Percentiles rank a stretch among this genome's conserved stretches.
Evolutionary conservation across 2,329 filamentous ascomycete species (phyloP).

Genomic region (Aspergillus bombycis): DNA sequence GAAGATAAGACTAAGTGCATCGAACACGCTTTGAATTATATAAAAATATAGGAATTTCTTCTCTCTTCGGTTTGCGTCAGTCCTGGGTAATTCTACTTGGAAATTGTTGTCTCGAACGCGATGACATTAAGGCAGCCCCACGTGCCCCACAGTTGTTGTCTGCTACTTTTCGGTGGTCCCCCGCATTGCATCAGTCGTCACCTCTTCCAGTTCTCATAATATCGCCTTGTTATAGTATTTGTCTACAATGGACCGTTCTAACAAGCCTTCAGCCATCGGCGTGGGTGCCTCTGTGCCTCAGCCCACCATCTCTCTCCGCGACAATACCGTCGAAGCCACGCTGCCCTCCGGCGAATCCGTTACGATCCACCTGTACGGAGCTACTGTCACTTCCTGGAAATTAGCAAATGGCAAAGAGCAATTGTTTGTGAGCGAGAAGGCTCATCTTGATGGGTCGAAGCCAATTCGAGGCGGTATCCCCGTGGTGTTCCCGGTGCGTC

Average conservation of each 20-base stretch:
- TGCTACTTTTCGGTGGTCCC: slow-evolving; percentile 1
- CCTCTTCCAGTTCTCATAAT: not conserved
- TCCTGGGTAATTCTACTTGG: too few relatives aligned
- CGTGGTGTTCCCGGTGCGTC: slow-evolving; percentile 83
- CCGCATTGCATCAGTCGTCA: slow-evolving; percentile 1
- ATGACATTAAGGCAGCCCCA: slow-evolving; percentile 2
- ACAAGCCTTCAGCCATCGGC: slow-evolving; percentile 78
- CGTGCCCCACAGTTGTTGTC: slow-evolving; percentile 2
- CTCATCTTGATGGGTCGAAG: slow-evolving; percentile 83
- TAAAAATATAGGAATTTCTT: too few relatives aligned
- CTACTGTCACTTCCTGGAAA: slow-evolving; percentile 94
- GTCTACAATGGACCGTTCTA: slow-evolving; percentile 71
- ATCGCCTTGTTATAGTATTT: not conserved
- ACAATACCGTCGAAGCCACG: slow-evolving; percentile 74
- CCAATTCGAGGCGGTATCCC: slow-evolving; percentile 90
- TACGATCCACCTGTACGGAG: slow-evolving; percentile 84
- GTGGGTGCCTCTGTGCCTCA: slow-evolving; percentile 74
- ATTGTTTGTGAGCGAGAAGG: slow-evolving; percentile 80
- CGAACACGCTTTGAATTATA: too few relatives aligned
- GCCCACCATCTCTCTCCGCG: slow-evolving; percentile 74
- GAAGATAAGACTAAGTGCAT: too few relatives aligned
- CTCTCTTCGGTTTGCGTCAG: too few relatives aligned
- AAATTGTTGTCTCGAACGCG: not conserved
- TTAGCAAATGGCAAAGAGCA: slow-evolving; percentile 76
- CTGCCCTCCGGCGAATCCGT: slow-evolving; percentile 86